Conservation (phyloP, 75 land plant species). For the Sequoiadendron giganteum region DNA sequence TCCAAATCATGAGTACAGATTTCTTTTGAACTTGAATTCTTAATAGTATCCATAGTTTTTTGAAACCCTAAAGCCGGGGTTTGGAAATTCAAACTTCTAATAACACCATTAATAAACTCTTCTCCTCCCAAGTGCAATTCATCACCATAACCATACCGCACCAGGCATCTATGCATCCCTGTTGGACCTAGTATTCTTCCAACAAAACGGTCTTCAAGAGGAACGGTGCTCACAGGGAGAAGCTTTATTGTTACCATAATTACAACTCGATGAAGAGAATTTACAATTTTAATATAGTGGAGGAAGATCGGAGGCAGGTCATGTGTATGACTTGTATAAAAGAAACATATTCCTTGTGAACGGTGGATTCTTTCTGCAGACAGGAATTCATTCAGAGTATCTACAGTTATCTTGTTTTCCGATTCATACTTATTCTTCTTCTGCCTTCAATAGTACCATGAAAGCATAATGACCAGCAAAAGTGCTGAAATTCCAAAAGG, state of each 20-base stretch:
- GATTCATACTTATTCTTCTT: slow-evolving; percentile 42
- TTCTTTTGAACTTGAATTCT: slow-evolving; percentile 2
- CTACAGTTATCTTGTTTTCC: slow-evolving; percentile 22
- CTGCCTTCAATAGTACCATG: slow-evolving; percentile 44
- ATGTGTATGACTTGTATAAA: slow-evolving; percentile 42
- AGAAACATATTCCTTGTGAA: slow-evolving; percentile 52
- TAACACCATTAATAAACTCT: slow-evolving; percentile 16
- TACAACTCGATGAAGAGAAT: slow-evolving; percentile 32
- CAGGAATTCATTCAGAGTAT: slow-evolving; percentile 21
- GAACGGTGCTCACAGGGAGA: slow-evolving; percentile 41
- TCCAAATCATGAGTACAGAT: slow-evolving; percentile 15
- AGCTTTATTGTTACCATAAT: slow-evolving; percentile 43
- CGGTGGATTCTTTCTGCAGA: slow-evolving; percentile 1
- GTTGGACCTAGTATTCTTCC: slow-evolving; percentile 28
- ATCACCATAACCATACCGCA: slow-evolving; percentile 54
- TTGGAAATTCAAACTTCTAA: slow-evolving; percentile 16
- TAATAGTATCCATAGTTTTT: background rate
- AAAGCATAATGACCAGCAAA: slow-evolving; percentile 32
- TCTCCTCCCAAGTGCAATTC: slow-evolving; percentile 20
- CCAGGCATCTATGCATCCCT: slow-evolving; percentile 54
- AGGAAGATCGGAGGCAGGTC: slow-evolving; percentile 51
- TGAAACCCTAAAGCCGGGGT: background rate
- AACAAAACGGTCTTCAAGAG: slow-evolving; percentile 44
- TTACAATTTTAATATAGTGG: slow-evolving; percentile 36
- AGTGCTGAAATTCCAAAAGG: slow-evolving; percentile 44